phyloP scores from a whole-genome alignment of 192 early-diverging fungal genomes.

The Coemansia sp. region DNA sequence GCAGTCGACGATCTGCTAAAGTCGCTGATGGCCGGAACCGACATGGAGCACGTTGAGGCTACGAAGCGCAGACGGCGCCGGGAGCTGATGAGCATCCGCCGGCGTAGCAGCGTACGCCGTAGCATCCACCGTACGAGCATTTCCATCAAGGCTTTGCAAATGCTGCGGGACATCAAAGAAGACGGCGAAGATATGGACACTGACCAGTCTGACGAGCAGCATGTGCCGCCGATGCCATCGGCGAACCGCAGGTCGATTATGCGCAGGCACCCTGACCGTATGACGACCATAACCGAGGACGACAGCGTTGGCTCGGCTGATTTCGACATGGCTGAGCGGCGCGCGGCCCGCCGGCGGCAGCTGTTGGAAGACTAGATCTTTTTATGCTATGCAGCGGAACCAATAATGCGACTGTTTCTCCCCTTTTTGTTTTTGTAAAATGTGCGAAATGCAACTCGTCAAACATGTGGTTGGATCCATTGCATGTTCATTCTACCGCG shows the following conservation, averaged over 20 bases:
- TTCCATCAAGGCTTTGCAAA: constrained; percentile 56
- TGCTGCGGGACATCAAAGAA: constrained; percentile 56
- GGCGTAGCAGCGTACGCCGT: constrained; percentile 55
- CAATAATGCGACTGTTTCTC: neutral
- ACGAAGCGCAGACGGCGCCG: constrained; percentile 48
- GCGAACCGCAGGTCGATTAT: constrained; percentile 21
- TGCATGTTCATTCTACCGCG: neutral
- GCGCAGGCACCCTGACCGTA: constrained; percentile 23
- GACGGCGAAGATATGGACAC: constrained; percentile 25
- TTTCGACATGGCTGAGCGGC: constrained; percentile 27
- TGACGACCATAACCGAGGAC: constrained; percentile 47
- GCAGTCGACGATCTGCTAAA: constrained; percentile 78
- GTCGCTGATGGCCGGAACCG: constrained; percentile 67
- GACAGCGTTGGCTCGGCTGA: constrained; percentile 3
- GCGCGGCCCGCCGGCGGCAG: constrained; percentile 45
- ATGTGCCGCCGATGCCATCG: constrained; percentile 23
- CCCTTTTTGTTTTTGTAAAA: constrained; percentile 4
- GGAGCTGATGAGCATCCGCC: constrained; percentile 53
- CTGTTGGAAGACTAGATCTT: constrained; percentile 22
- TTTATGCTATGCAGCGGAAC: neutral
- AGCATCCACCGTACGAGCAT: constrained; percentile 55
- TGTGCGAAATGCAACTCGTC: neutral
- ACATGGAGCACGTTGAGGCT: constrained; percentile 59
- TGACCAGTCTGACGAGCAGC: neutral
- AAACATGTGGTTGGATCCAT: neutral